phyloP scores from a whole-genome alignment of 345 rosid species.

The Citrus sp. region DNA sequence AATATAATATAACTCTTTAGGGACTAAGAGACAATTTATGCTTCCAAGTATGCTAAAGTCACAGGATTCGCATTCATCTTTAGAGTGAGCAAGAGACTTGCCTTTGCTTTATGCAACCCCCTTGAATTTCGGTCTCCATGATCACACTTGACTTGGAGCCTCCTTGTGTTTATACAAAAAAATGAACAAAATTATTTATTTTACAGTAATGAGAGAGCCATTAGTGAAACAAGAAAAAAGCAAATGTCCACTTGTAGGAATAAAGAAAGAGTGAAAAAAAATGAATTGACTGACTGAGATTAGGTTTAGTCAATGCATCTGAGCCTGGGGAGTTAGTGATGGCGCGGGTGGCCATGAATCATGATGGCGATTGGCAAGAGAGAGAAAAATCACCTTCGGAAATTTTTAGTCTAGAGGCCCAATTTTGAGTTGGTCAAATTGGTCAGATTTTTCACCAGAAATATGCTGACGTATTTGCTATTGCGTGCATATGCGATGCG shows the following conservation, averaged over 20 bases:
- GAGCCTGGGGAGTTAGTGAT: too few species aligned
- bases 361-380: background rate
- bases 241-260: background rate
- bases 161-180: background rate
- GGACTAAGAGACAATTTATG: background rate
- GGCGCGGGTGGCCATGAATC: too few species aligned
- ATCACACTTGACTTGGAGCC: background rate
- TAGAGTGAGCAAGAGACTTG: background rate
- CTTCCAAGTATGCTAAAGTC: background rate
- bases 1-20: background rate
- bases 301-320: background rate
- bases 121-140: background rate
- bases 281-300: background rate
- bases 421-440: background rate
- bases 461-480: background rate
- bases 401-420: background rate
- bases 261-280: background rate
- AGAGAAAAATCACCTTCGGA: background rate
- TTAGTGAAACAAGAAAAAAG: background rate
- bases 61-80: background rate
- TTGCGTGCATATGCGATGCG: background rate
- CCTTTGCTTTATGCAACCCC: background rate
- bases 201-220: background rate
- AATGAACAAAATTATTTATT: background rate
- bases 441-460: slow-evolving; percentile 3